Evolutionary conservation across 2,329 filamentous ascomycete genomes (phyloP), one percentile per base, ranked within the genome.

Genomic region (Fusarium dlaminii): DNA sequence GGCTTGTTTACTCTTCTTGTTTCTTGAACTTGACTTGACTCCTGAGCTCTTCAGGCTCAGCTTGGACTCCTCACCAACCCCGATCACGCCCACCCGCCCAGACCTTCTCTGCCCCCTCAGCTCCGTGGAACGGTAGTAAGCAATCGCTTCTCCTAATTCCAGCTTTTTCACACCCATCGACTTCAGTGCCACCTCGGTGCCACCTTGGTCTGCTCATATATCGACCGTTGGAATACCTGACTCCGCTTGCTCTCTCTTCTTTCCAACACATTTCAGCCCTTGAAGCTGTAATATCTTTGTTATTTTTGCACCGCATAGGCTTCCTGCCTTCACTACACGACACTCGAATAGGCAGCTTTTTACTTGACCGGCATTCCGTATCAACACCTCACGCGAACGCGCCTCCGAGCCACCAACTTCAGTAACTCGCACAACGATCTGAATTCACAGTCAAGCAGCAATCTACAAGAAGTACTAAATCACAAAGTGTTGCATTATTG

Each of bases 151-250:
- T 68, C 66, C 43, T 68, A 37, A 57, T 52, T 46, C 24, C 58
- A 37, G 51, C 52, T 54, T 60, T 18, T 51, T 63, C 63, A 55
- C 46, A 62, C 52, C 52, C 65, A 56, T 71, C 63, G 11, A 39
- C 72, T 52, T 65, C 39, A 68, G 72, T 72, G 59, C 67, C 66
- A 74, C 71, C 59, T 57, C 20, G 56, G 72, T 74, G 57, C 59
- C 60, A 70, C 57, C 68, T 68, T 73, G 48, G 72, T 66, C 68
- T 61, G 32, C 43, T 63, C 68, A 69, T 75, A 75, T 69, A 74
- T 62, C 60, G 48, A 49, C 54, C 56, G 42, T 75, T 75, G 56
- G 72, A 56, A 63, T 57, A 75, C 60, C 15, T 22, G 39, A 55
- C 63, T 73, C 56, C 40, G 59, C 51, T 48, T 51, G 39, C 49